A percentile compares a stretch with the other conserved stretches of the same genome.
phyloP scores from a whole-genome alignment of 768 basidiomycete genomes.

The Pulveroboletus sp. region DNA sequence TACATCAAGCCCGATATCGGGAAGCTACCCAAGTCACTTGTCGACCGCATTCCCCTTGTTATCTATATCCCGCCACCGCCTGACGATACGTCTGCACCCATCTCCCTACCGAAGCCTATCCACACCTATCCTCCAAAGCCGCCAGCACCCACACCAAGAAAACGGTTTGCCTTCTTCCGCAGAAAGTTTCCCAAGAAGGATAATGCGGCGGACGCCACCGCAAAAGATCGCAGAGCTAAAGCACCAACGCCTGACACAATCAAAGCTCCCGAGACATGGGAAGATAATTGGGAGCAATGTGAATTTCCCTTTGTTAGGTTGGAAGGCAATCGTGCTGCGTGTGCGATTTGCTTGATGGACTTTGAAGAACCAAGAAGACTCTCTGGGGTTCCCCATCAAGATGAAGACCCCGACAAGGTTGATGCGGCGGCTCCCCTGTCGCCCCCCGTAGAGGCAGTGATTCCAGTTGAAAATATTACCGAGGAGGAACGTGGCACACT shows the following conservation, averaged over 20 bases:
- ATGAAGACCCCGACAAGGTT: conserved; percentile 32
- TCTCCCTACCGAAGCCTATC: conserved; percentile 45
- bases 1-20: conserved; percentile 77
- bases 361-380: conserved; percentile 67
- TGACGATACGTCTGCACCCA: conserved; percentile 36
- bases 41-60: conserved; percentile 80
- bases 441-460: conserved; percentile 20
- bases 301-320: conserved; percentile 81
- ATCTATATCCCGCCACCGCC: conserved; percentile 84
- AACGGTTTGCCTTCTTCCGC: conserved; percentile 55
- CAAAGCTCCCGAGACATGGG: conserved; percentile 55
- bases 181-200: conserved; percentile 26
- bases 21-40: conserved; percentile 66
- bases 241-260: conserved; percentile 10
- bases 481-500: conserved; percentile 41
- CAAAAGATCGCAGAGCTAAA: conserved; percentile 16
- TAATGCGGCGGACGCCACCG: conserved; percentile 9
- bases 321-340: conserved; percentile 79
- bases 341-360: conserved; percentile 83
- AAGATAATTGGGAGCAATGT: conserved; percentile 73
- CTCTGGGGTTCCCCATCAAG: conserved; percentile 24
- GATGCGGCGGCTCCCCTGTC: conserved; percentile 6
- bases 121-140: conserved; percentile 64
- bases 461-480: conserved; percentile 35
- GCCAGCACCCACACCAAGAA: conserved; percentile 30